Base-by-base conservation (phyloP, 768 basidiomycete genomes). In the Psilocybe cyanescens region DNA sequence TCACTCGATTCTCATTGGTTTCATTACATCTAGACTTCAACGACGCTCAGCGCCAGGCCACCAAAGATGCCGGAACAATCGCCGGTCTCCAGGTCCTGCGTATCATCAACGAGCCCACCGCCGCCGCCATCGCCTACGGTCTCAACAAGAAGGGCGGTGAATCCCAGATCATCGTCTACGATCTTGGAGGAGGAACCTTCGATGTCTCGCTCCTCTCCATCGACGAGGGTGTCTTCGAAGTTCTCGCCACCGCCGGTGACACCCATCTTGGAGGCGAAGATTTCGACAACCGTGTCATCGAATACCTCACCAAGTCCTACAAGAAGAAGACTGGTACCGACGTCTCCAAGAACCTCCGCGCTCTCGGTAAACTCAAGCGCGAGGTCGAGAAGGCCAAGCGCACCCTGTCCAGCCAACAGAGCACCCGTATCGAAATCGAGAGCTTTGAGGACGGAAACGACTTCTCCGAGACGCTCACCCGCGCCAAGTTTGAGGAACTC, bases 401-500 rank as follows among this genome's bases (percentile, higher is more conserved):
- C n/a, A 96, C 95, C 41, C 78, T 97, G 63, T 92, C 92, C 44
- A 88, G 82, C 67, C 96, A 98, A 76, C 94, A 96, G 80, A 88
- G 85, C 70, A 93, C 92, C 46, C 88, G 90, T 64, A 83, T 99
- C 66, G 97, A 99, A 75, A 97, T 99, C 63, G 97, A 99, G 78
- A 86, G 87, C 30, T 98, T 99, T 78, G 95, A 96, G 76, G 87
- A 89, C 69, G 97, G 97, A 65, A 96, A 97, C 69, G 97, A 99
- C 82, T 94, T 98, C 71, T 92, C 95, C 35, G 97, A 98, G 84
- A 94, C 93, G 5, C 86, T 99, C 33, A 99, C 97, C 56, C 89
- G 97, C 57, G 97, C 97, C 81, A 99, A 97, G 80, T 99, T 99
- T 74, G 97, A 99, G 77, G 96, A 99, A 76, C 84, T 98, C 67